Evolutionary conservation across 208 protist genomes (phyloP), one percentile per base, ranked within the genome.

Genomic region (Wallacemonas sp.): DNA sequence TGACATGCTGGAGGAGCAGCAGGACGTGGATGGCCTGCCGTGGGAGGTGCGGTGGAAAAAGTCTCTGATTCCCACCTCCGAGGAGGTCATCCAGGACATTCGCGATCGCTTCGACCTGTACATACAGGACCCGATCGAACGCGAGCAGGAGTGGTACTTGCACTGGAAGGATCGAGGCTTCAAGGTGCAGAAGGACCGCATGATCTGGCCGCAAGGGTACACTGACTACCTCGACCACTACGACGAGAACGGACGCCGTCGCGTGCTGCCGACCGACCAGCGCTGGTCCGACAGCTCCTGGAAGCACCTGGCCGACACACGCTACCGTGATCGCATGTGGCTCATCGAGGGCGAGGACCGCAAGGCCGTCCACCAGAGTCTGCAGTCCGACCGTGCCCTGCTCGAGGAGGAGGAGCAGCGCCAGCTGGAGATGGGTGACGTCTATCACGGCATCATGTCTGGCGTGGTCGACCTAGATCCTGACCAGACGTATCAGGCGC

Each of bases 181-280:
- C 77, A 93, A 94, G 65, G 76, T 90, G 54, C 85, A 96, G 65
- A 88, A 89, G 64, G 90, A 96, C 69, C 85, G 90, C 55, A 89
- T 96, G 85, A 93, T 96, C 44, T 96, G 90, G 86, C 90, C 90
- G 38, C 90, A 96, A 47, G 87, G 90, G 24, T 96, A 91, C 76
- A 96, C 90, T 5, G 90, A 96, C 70, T 94, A 96, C 75, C 78
- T 96, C 29, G 90, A 96, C 55, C 85, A 94, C 72, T 96, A 96
- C 74, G 90, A 96, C 64, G 85, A 87, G 58, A 70, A 93, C 52
- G 87, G 90, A 30, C 82, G 87, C 30, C 83, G 88, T 12, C 85
- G 90, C 34, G 86, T 93, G 47, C 70, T 96, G 63, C 90, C 90
- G 1, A 87, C 80, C 0, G 90, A 91, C 62, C 85, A 94, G 72